Conservation (phyloP, 179 eudicot genomes). For the Spergularia azorica region DNA sequence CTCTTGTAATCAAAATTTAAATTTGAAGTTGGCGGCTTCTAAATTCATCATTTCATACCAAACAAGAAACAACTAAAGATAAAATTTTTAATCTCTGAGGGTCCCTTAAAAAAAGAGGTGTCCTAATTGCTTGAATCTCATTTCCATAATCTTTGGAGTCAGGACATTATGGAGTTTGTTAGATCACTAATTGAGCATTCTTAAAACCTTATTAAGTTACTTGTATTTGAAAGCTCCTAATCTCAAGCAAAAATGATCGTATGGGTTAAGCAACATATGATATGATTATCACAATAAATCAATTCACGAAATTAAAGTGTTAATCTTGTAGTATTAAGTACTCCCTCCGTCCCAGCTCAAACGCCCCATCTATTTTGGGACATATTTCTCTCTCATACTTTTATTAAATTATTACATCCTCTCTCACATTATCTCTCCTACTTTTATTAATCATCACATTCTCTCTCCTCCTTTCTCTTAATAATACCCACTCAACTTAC, state of each 20-base stretch:
- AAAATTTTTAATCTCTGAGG: too few relatives aligned
- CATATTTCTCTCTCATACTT: too few relatives aligned
- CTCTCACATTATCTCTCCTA: too few relatives aligned
- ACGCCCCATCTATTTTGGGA: too few relatives aligned
- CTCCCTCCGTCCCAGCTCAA: too few relatives aligned
- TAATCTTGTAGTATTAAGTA: too few relatives aligned
- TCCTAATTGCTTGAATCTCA: background rate
- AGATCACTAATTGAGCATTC: background rate
- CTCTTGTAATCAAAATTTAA: background rate
- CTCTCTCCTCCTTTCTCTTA: too few relatives aligned
- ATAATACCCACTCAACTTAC: too few relatives aligned
- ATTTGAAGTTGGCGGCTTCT: background rate
- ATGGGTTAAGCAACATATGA: background rate
- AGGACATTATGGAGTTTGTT: slow-evolving; percentile 9
- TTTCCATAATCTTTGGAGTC: background rate
- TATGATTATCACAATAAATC: background rate
- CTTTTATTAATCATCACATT: too few relatives aligned
- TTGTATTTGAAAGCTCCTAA: slow-evolving; percentile 19
- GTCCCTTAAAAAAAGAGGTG: background rate
- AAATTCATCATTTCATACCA: too few relatives aligned
- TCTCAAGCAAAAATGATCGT: slow-evolving; percentile 21
- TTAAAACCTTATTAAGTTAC: slow-evolving; percentile 10
- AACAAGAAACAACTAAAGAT: background rate
- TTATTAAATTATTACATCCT: too few relatives aligned
- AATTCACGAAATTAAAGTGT: too few relatives aligned